phyloP scores from a whole-genome alignment of 768 basidiomycete species.

The Lactarius sanguifluus region DNA sequence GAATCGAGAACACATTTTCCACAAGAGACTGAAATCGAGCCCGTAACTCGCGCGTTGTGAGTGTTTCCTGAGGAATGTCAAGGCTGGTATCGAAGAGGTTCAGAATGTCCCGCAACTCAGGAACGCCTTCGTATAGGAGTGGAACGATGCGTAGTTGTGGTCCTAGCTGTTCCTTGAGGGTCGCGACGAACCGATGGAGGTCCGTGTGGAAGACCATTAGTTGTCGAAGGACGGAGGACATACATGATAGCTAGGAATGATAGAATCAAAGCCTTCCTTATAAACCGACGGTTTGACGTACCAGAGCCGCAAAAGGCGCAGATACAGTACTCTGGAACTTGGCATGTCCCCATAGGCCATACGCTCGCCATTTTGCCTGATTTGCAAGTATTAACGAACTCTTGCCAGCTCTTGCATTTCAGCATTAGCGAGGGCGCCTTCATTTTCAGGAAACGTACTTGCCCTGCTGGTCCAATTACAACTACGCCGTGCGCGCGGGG shows the following conservation, averaged over 20 bases:
- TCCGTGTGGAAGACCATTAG: conserved; percentile 74
- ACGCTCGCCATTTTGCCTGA: conserved; percentile 69
- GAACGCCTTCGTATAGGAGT: conserved; percentile 67
- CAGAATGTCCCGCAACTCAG: conserved; percentile 65
- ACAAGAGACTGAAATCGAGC: conserved; percentile 71
- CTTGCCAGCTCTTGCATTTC: conserved; percentile 59
- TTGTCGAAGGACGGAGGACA: conserved; percentile 71
- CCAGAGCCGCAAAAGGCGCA: conserved; percentile 68
- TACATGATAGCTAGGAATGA: conserved; percentile 52
- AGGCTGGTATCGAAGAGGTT: conserved; percentile 52
- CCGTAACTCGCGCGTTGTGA: conserved; percentile 59
- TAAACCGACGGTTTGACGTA: conserved; percentile 34
- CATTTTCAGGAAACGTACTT: conserved; percentile 28
- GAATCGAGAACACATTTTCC: conserved; percentile 65
- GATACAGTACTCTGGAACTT: conserved; percentile 67
- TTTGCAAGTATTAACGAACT: conserved; percentile 67
- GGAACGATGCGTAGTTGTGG: conserved; percentile 70
- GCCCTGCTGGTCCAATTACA: conserved; percentile 66
- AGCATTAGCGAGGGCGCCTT: conserved; percentile 6
- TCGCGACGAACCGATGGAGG: conserved; percentile 60
- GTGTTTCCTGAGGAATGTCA: conserved; percentile 51
- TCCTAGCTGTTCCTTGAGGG: conserved; percentile 59
- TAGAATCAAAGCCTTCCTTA: conserved; percentile 15
- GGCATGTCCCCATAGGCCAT: conserved; percentile 76
- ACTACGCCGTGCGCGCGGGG: conserved; percentile 60